Conservation (phyloP, 768 basidiomycete species). For the Bullera alba region DNA sequence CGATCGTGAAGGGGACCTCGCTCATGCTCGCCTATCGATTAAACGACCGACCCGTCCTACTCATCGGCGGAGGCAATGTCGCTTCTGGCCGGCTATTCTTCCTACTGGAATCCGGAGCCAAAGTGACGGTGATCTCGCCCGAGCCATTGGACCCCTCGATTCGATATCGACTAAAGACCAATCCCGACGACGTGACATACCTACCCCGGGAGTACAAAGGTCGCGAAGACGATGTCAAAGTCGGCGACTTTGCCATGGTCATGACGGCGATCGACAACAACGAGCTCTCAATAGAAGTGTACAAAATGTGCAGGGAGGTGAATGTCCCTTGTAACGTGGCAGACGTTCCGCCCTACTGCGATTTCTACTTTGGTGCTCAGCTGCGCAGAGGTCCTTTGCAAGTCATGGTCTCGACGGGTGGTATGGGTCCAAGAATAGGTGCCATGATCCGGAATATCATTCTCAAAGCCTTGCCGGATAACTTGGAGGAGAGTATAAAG, state of each 20-base stretch:
- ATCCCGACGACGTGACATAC: conserved; percentile 59
- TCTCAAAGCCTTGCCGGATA: conserved; percentile 60
- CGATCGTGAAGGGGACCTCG: conserved; percentile 55
- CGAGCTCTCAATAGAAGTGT: conserved; percentile 64
- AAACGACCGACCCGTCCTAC: conserved; percentile 69
- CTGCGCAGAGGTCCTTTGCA: conserved; percentile 84
- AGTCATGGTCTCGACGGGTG: conserved; percentile 92
- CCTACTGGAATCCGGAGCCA: conserved; percentile 71
- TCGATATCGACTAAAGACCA: conserved; percentile 46
- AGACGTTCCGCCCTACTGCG: conserved; percentile 89
- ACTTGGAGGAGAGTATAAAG: conserved; percentile 69
- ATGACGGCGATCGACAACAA: conserved; percentile 88
- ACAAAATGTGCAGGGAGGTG: conserved; percentile 57
- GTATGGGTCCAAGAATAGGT: conserved; percentile 84
- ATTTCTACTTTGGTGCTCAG: conserved; percentile 97
- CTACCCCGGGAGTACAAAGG: conserved; percentile 60
- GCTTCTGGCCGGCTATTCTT: conserved; percentile 82
- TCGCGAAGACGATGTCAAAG: conserved; percentile 52
- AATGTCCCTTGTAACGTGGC: conserved; percentile 90
- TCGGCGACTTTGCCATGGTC: conserved; percentile 73
- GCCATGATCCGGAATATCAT: conserved; percentile 68
- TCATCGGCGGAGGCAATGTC: conserved; percentile 90
- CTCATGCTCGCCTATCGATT: conserved; percentile 92
- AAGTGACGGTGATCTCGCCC: conserved; percentile 71
- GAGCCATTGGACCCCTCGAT: conserved; percentile 56